Base-by-base conservation (phyloP, 768 basidiomycete genomes). In the Naganishia onofrii region DNA sequence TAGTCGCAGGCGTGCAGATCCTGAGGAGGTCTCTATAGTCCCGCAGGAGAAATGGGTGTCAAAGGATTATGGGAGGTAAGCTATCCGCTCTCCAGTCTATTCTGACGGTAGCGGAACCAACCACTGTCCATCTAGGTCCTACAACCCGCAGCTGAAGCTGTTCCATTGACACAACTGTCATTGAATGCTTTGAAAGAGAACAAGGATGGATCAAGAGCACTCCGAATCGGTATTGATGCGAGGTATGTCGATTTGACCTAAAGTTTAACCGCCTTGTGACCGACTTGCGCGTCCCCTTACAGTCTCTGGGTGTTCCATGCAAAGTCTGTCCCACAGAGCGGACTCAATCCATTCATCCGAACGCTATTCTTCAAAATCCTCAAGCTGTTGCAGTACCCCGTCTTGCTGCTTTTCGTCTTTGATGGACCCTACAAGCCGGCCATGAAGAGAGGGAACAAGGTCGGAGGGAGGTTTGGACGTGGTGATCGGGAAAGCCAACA, bases 341-440 rank as follows among this genome's bases (percentile, higher is more conserved):
- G 92, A 15, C 90, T 93, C 78, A 93, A 93, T 70, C 92, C 92
- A 9, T 90, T 91, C 67, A 84, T 93, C 10, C 84, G 92, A 31
- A 93, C 90, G 0, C 82, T 90, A 7, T 89, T 93, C 83, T 94
- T 92, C 80, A 89, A 90, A 54, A 92, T 91, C 79, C 87, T 88
- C 46, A 87, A 86, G 28, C 85, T 96, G 2, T 86, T 83, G 79
- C 54, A 85, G 67, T 85, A 88, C 6, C 92, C 93, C 0, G 87
- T 95, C 73, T 84, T 93, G 13, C 92, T 92, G 0, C 85, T 96
- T 15, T 94, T 95, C 78, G 90, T 95, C 4, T 96, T 95, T 76
- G 79, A 96, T 80, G 93, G 93, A 0, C 90, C 90, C 0, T 86
- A 88, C 71, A 86, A 93, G 71, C 93, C 93, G 3, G 85, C 86